phyloP scores from a whole-genome alignment of 371 early-diverging fungal species.

The Capniomyces stellatus region DNA sequence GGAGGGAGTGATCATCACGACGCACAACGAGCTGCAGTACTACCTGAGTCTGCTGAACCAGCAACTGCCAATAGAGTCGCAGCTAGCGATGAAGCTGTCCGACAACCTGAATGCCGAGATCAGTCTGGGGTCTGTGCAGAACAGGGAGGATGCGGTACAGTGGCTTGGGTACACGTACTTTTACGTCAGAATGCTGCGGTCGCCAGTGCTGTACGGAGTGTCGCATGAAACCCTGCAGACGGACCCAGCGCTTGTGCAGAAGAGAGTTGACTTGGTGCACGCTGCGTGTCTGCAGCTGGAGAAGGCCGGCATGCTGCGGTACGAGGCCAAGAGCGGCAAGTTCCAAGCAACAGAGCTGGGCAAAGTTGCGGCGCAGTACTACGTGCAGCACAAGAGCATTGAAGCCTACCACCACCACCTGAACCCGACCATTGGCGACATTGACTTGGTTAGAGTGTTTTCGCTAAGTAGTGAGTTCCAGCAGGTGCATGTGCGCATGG shows the following conservation, averaged over 20 bases:
- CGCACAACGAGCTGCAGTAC: constrained; percentile 78
- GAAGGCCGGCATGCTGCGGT: constrained; percentile 75
- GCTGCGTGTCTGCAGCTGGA: constrained; percentile 70
- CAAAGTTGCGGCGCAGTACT: constrained; percentile 89
- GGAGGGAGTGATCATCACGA: constrained; percentile 94
- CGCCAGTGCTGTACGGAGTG: constrained; percentile 49
- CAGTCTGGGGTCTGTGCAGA: constrained; percentile 78
- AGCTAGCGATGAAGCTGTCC: constrained; percentile 69
- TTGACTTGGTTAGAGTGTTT: constrained; percentile 72
- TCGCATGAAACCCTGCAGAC: constrained; percentile 13
- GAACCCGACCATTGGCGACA: constrained; percentile 75
- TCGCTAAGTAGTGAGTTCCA: constrained; percentile 84
- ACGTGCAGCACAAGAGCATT: constrained; percentile 80
- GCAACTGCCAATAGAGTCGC: constrained; percentile 95
- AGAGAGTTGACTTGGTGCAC: constrained; percentile 77
- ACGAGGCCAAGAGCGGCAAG: constrained; percentile 67
- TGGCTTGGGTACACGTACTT: constrained; percentile 97
- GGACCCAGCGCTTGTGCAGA: constrained; percentile 70
- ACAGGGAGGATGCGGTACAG: constrained; percentile 80
- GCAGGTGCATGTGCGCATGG: constrained; percentile 86
- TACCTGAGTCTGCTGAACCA: constrained; percentile 87
- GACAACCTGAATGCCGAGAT: constrained; percentile 96
- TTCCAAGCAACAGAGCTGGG: constrained; percentile 85
- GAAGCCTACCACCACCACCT: constrained; percentile 83
- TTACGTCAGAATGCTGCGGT: constrained; percentile 88